Evolutionary conservation across 805 yeast genomes (phyloP), one percentile per base, ranked within the genome.

Genomic region (Candida broadrunensis): DNA sequence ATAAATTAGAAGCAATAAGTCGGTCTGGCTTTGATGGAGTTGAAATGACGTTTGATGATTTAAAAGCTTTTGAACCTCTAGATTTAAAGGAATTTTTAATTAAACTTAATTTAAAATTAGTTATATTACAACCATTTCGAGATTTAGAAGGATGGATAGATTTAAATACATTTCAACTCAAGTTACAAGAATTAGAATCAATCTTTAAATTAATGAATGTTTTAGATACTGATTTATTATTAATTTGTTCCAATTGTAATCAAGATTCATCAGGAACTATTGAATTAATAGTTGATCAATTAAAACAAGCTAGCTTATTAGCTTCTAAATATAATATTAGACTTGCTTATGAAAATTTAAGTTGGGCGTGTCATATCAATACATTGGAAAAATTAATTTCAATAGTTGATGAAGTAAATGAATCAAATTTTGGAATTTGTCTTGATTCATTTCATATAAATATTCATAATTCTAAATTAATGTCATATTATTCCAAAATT

Each of bases 381-480:
- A 43, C 48, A 3, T 42, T 59, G 42, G 48, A 47, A 6, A 39
- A 40, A 13, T 26, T 47, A n/a, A 48, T 52, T 39, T 41, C 43
- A 2, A 35, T 55, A 4, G 52, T 57, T 8, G 34, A 42, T 18
- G 33, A 31, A 17, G 63, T 58, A 4, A 42, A 57, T 41, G 39
- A 41, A 15, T 37, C 39, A 2, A 59, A 59, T 42, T 55, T 59
- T 39, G 64, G 64, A 4, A 31, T 52, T 2, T 57, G 62, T 35
- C 33, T 59, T 29, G 64, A 59, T 38, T 50, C 60, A 3, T 59
- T 53, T 49, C 63, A 59, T 42, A 45, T 55, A n/a, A 45, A 36
- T 17, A 23, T 37, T 12, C 33, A 37, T 19, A 23, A 39, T 5
- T 36, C 41, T 3, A 27, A 21, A 17, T 17, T 42, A 14, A 24